Percentiles rank a stretch among this genome's conserved stretches.
These are phyloP conservation scores for Tolypocladium ophioglossoides DNA, from an alignment of 2,329 filamentous ascomycete species.

Conservation along the genomic window DNA sequence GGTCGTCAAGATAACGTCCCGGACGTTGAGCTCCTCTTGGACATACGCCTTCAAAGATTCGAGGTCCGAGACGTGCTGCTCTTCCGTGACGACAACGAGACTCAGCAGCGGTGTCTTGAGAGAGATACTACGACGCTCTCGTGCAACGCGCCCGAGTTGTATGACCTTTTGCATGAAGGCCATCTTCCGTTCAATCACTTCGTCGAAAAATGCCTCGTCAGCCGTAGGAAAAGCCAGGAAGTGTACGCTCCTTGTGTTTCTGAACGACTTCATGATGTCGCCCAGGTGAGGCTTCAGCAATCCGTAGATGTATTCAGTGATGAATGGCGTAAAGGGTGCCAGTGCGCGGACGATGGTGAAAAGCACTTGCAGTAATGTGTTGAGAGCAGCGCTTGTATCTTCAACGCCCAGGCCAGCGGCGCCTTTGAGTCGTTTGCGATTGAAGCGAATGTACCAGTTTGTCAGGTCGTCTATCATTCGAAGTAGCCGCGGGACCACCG, in stretches of 20 bases:
- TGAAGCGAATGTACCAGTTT: constrained; percentile 97
- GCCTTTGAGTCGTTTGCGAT: constrained; percentile 82
- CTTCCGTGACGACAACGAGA: constrained; percentile 77
- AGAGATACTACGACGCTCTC: constrained; percentile 74
- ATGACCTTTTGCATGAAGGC: constrained; percentile 92
- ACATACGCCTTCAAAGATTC: constrained; percentile 78
- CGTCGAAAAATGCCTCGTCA: constrained; percentile 77
- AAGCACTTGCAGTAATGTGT: constrained; percentile 87
- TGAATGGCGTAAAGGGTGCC: constrained; percentile 90
- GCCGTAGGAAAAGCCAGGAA: constrained; percentile 88
- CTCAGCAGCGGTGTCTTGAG: constrained; percentile 88
- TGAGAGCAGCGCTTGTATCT: constrained; percentile 82
- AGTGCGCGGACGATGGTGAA: constrained; percentile 81
- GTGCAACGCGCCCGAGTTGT: constrained; percentile 74
- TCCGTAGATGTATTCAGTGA: constrained; percentile 84
- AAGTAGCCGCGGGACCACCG: constrained; percentile 77
- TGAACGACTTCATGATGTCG: constrained; percentile 68
- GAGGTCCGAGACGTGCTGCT: constrained; percentile 74
- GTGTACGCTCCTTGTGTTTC: constrained; percentile 76
- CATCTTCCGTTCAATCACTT: constrained; percentile 75
- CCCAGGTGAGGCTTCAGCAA: neutral
- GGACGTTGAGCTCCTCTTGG: constrained; percentile 81
- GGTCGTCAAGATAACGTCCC: constrained; percentile 68
- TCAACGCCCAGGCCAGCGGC: constrained; percentile 59
- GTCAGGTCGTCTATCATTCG: constrained; percentile 85